Evolutionary conservation across 805 yeast genomes (phyloP), one percentile per base, ranked within the genome.

Genomic region (Yarrowia sp.): DNA sequence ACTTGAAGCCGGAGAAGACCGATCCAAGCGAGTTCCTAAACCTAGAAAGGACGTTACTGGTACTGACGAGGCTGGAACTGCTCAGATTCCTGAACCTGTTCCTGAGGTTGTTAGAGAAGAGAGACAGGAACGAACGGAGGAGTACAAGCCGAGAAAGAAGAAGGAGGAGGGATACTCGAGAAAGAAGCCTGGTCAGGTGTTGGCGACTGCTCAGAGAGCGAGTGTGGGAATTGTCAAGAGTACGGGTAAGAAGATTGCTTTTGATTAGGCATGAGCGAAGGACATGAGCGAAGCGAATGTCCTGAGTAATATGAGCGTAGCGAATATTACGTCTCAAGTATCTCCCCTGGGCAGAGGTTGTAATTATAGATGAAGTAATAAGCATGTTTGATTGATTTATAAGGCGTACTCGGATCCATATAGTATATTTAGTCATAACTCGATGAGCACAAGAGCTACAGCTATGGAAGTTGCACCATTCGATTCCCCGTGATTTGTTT

Each of bases 1-100:
- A 76, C 80, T 93, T 81, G 98, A 95, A 76, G 93, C 79, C 72
- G 99, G 99, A 69, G 97, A 95, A 77, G 98, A 93, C 74, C 83
- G 99, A 77, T 87, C 96, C 47, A 87, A 89, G 77, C 81, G 90
- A 74, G 43, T 33, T 1, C 64, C 69, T 39, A 67, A 68, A 55
- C 65, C 66, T 15, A 51, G 57, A 18, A 66, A 64, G 53, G 41
- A 15, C 18, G 45, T 15, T 15, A 33, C 35, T 14, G 39, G 15
- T 14, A 47, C 32, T 13, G 55, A 61, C 5, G 41, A 42, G 33
- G 31, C 17, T 17, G 33, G 11, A 31, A 35, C 41, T 11, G 38
- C 48, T 1, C 55, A 47, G 17, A 64, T 43, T 22, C 15, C 41
- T 3, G 65, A 61, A 13, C 63, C 33, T 17, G 58, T 22, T 22